A percentile compares a stretch with the other conserved stretches of the same genome.
Conservation (phyloP, 805 yeast genomes). For the Schwanniomyces occidentalis region DNA sequence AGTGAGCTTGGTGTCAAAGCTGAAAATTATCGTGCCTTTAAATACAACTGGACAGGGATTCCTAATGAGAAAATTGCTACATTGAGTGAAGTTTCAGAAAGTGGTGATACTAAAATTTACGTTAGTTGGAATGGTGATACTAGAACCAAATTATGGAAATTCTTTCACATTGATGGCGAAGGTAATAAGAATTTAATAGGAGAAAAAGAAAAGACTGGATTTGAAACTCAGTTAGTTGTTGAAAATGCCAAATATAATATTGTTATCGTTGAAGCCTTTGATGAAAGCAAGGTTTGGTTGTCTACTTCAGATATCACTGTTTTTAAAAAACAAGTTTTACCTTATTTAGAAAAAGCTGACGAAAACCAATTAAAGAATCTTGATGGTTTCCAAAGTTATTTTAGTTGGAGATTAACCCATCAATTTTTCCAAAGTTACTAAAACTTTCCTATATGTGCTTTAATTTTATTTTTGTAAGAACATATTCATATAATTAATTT, state of each 20-base stretch:
- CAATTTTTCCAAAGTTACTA: too few species aligned
- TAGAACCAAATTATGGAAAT: slow-evolving; percentile 28
- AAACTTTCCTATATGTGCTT: too few species aligned
- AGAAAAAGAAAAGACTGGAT: slow-evolving; percentile 23
- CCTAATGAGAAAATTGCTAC: slow-evolving; percentile 34
- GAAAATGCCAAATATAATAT: too few species aligned
- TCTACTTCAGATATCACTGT: slow-evolving; percentile 1
- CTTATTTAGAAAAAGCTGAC: too few species aligned
- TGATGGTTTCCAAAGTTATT: too few species aligned
- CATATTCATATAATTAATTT: too few species aligned
- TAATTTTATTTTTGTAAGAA: too few species aligned
- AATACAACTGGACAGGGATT: slow-evolving; percentile 32
- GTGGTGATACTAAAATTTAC: slow-evolving; percentile 20
- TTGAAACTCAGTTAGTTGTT: too few species aligned
- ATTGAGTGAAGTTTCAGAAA: slow-evolving; percentile 13
- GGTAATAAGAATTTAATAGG: slow-evolving; percentile 14
- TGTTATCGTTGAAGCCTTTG: slow-evolving; percentile 7
- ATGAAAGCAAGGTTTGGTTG: neutral
- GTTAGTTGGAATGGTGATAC: slow-evolving; percentile 45
- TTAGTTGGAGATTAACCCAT: too few species aligned
- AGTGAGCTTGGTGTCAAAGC: slow-evolving; percentile 22
- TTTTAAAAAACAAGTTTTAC: neutral
- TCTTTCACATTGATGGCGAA: slow-evolving; percentile 14
- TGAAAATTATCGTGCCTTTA: slow-evolving; percentile 38
- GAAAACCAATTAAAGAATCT: too few species aligned